Conservation (phyloP, 768 basidiomycete species). For the Hygrophoropsis aurantiaca region DNA sequence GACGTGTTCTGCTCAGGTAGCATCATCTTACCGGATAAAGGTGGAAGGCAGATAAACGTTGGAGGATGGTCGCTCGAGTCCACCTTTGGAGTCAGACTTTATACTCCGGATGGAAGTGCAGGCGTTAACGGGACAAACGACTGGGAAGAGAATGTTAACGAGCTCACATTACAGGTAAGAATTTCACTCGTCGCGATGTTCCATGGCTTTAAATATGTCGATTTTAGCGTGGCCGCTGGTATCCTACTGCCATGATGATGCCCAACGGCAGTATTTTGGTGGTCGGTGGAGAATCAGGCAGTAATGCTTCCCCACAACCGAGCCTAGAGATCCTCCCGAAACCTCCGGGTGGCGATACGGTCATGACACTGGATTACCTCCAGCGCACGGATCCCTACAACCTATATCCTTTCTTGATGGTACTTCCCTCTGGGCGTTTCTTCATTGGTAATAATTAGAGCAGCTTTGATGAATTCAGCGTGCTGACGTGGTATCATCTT, state of each 20-base stretch:
- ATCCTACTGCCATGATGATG: conserved; percentile 65
- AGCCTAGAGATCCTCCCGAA: conserved; percentile 72
- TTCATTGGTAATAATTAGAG: conserved; percentile 60
- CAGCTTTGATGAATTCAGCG: neutral
- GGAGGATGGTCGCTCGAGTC: conserved; percentile 64
- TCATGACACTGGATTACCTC: conserved; percentile 63
- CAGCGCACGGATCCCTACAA: conserved; percentile 76
- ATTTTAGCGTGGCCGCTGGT: conserved; percentile 64
- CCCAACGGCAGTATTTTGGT: conserved; percentile 74
- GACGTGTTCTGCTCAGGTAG: conserved; percentile 81
- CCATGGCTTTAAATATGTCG: neutral
- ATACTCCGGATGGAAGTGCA: conserved; percentile 63
- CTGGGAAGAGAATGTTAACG: conserved; percentile 71
- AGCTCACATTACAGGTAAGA: conserved; percentile 60
- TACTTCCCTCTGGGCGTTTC: conserved; percentile 67
- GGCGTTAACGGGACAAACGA: conserved; percentile 76
- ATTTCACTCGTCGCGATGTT: neutral
- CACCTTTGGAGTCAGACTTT: conserved; percentile 72
- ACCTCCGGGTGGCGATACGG: conserved; percentile 61
- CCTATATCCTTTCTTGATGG: conserved; percentile 73
- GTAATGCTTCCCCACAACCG: conserved; percentile 64
- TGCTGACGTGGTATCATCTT: neutral
- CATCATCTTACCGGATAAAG: conserved; percentile 74
- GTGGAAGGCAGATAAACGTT: conserved; percentile 35
- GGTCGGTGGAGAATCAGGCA: conserved; percentile 73